Evolutionary conservation across 495 filamentous ascomycete species (phyloP).

Genomic region (Jackrogersella multiformis): DNA sequence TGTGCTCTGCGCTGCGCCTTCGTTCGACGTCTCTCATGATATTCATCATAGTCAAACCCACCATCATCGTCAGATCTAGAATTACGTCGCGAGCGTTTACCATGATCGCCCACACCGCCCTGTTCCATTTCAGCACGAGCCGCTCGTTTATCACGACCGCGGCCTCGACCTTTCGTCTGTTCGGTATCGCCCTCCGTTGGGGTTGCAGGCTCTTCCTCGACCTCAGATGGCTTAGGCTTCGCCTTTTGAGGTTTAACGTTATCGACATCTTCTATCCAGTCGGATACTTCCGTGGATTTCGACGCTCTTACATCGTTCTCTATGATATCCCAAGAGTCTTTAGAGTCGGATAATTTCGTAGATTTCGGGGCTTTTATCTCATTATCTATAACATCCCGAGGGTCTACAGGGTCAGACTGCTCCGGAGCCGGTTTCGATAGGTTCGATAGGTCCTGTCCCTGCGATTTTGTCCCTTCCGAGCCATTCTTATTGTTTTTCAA

Average conservation of each 20-base stretch:
- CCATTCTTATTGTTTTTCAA: slow-evolving; percentile 6
- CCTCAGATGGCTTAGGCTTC: background rate
- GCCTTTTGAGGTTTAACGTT: background rate
- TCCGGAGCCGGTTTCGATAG: background rate
- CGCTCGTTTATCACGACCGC: background rate
- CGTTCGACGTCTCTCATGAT: slow-evolving; percentile 47
- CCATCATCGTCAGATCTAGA: slow-evolving; percentile 42
- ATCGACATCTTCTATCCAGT: slow-evolving; percentile 27
- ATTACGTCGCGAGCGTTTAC: slow-evolving; percentile 18
- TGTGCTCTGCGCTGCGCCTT: slow-evolving; percentile 51
- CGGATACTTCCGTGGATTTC: background rate
- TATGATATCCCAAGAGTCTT: background rate
- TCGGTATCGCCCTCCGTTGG: background rate
- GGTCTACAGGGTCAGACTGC: background rate
- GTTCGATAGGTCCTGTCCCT: background rate
- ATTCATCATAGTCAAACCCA: slow-evolving; percentile 48
- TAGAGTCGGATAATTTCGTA: too few species aligned
- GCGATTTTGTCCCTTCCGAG: background rate
- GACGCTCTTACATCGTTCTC: background rate
- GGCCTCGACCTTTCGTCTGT: background rate
- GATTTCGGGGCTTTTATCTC: too few species aligned
- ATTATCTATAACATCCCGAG: too few species aligned
- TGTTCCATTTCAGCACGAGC: slow-evolving; percentile 7
- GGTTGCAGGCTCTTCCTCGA: background rate
- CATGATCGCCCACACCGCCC: slow-evolving; percentile 7